phyloP scores from a whole-genome alignment of 1,284 basidiomycete species.

The Boletus mariae region DNA sequence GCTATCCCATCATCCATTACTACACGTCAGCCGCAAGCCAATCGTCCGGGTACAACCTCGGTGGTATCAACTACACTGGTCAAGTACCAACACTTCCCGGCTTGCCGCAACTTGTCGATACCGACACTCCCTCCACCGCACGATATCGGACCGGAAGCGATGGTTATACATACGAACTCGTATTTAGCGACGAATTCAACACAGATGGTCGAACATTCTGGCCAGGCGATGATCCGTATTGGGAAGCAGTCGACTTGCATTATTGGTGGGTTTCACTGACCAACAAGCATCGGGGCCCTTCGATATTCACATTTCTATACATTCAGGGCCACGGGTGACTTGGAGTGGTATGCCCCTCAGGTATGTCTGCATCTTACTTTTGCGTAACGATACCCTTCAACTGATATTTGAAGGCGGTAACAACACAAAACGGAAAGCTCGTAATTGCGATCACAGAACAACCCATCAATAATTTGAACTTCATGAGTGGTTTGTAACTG shows the following conservation, averaged over 20 bases:
- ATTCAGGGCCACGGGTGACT: constrained; percentile 71
- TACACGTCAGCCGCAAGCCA: constrained; percentile 33
- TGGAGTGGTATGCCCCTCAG: constrained; percentile 82
- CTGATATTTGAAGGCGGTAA: constrained; percentile 48
- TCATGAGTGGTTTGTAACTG: constrained; percentile 60
- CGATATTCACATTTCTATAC: constrained; percentile 8
- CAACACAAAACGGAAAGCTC: constrained; percentile 68
- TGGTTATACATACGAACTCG: constrained; percentile 73
- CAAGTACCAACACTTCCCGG: constrained; percentile 64
- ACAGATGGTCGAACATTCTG: constrained; percentile 73
- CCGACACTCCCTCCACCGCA: constrained; percentile 60
- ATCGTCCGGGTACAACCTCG: constrained; percentile 65
- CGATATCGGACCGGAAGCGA: constrained; percentile 58
- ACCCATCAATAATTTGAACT: constrained; percentile 69
- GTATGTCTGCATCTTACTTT: constrained; percentile 35
- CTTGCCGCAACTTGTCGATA: constrained; percentile 62
- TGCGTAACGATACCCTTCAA: neutral
- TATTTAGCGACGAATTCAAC: constrained; percentile 94
- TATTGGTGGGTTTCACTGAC: constrained; percentile 51
- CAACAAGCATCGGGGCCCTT: neutral
- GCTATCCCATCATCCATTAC: constrained; percentile 74
- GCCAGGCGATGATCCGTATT: constrained; percentile 76
- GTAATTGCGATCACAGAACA: constrained; percentile 70
- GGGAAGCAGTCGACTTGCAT: constrained; percentile 70
- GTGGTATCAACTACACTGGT: constrained; percentile 70